phyloP scores from a whole-genome alignment of 495 filamentous ascomycete genomes.

The Penicillium cinerascens region DNA sequence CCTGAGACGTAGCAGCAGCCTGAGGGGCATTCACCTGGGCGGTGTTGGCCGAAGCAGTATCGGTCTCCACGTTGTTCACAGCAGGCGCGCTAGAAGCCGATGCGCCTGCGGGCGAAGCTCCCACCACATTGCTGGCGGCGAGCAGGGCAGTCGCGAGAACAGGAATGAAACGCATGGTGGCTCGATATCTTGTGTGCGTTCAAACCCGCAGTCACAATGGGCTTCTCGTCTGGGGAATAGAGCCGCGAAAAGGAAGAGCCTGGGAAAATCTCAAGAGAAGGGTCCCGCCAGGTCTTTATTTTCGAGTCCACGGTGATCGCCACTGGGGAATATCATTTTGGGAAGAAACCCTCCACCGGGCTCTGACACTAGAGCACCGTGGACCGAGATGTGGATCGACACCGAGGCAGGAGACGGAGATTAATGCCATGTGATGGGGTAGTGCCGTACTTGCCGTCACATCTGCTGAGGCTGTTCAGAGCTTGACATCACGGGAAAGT shows the following conservation, averaged over 20 bases:
- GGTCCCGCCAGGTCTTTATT: constrained; percentile 25
- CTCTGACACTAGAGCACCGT: constrained; percentile 4
- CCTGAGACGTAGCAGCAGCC: background rate
- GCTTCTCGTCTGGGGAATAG: constrained; percentile 19
- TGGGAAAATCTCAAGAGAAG: constrained; percentile 2
- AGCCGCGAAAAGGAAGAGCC: constrained; percentile 21
- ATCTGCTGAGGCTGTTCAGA: background rate
- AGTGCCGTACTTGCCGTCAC: background rate
- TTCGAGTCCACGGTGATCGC: constrained; percentile 16
- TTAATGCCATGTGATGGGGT: constrained; percentile 15
- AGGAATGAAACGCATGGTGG: constrained; percentile 28
- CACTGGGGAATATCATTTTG: constrained; percentile 13
- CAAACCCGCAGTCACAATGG: constrained; percentile 12
- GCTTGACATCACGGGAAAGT: background rate
- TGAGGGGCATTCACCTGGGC: background rate
- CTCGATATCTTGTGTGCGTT: constrained; percentile 9
- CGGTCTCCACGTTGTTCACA: background rate
- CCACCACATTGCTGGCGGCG: constrained; percentile 17
- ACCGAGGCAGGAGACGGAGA: constrained; percentile 18
- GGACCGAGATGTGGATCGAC: constrained; percentile 14
- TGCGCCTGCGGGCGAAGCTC: constrained; percentile 15
- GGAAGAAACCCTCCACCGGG: constrained; percentile 15
- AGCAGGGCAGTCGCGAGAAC: constrained; percentile 25
- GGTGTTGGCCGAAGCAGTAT: constrained; percentile 3
- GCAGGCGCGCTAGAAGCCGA: constrained; percentile 6